Percentiles rank a stretch among this genome's conserved stretches.
phyloP scores from a whole-genome alignment of 1,139 yeast genomes.

The Blastobotrys ciferrii region DNA sequence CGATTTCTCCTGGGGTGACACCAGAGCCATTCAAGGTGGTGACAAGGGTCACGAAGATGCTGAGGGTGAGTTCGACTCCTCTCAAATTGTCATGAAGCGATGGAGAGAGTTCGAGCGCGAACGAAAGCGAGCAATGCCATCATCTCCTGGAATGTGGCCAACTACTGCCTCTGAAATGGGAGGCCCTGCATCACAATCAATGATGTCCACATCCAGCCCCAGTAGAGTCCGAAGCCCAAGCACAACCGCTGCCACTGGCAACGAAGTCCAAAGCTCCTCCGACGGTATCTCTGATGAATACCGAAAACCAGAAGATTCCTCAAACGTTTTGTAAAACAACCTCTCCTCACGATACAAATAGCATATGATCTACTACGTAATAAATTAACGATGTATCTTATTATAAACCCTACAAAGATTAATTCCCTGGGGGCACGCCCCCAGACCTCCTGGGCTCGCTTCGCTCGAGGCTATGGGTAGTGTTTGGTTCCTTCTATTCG shows the following conservation, averaged over 20 bases:
- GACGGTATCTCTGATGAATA: constrained; percentile 5
- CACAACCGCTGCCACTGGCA: background rate
- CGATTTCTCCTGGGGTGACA: constrained; percentile 98
- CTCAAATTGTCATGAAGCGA: constrained; percentile 81
- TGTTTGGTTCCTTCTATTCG: too few relatives aligned
- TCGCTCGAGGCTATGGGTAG: too few relatives aligned
- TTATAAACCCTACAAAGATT: too few relatives aligned
- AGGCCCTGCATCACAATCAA: constrained; percentile 3
- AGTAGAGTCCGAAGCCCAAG: background rate
- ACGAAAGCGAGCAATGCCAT: constrained; percentile 20
- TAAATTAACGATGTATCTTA: constrained; percentile 2
- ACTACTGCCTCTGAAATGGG: constrained; percentile 4
- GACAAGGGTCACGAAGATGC: constrained; percentile 61
- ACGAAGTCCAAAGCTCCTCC: constrained; percentile 2
- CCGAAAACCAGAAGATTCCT: constrained; percentile 2
- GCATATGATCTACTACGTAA: constrained; percentile 6
- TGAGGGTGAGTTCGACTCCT: constrained; percentile 85
- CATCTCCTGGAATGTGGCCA: constrained; percentile 16
- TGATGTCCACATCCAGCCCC: background rate
- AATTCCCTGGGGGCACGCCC: too few relatives aligned
- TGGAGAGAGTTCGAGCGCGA: constrained; percentile 94
- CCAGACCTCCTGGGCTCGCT: too few relatives aligned
- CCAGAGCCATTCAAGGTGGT: constrained; percentile 80
- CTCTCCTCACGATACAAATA: background rate
- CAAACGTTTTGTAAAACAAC: background rate